These are phyloP conservation scores for Byssoonygena ceratinophila DNA, from an alignment of 2,329 filamentous ascomycete species.

Conservation along the genomic window DNA sequence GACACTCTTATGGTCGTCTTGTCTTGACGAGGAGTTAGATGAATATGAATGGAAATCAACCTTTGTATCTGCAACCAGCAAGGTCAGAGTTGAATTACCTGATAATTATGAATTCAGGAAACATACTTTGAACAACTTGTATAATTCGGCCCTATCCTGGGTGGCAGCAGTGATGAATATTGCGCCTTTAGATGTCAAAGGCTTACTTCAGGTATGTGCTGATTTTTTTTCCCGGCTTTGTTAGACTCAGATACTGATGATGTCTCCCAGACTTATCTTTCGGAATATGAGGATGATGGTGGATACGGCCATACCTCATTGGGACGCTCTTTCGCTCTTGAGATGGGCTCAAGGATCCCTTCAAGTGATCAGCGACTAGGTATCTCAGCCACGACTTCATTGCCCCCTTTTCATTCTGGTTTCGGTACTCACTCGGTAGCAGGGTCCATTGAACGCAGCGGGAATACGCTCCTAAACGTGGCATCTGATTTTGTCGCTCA, in stretches of 20 bases:
- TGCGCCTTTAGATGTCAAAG: slow-evolving; percentile 87
- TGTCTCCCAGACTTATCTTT: slow-evolving; percentile 67
- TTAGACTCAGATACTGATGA: background rate
- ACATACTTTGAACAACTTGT: slow-evolving; percentile 65
- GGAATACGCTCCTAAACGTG: slow-evolving; percentile 69
- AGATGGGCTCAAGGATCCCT: slow-evolving; percentile 82
- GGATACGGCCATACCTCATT: slow-evolving; percentile 85
- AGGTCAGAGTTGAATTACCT: slow-evolving; percentile 78
- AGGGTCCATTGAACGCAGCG: slow-evolving; percentile 62
- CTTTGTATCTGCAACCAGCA: slow-evolving; percentile 65
- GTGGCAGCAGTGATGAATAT: slow-evolving; percentile 68
- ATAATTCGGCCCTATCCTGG: slow-evolving; percentile 69
- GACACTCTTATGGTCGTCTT: slow-evolving; percentile 90
- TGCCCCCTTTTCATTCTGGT: background rate
- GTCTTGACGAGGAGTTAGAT: slow-evolving; percentile 86
- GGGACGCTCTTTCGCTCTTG: slow-evolving; percentile 84
- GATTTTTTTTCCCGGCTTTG: background rate
- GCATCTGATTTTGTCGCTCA: slow-evolving; percentile 94
- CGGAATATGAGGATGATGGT: slow-evolving; percentile 84
- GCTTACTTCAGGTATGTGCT: slow-evolving; percentile 55
- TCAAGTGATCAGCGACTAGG: slow-evolving; percentile 73
- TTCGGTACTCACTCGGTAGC: slow-evolving; percentile 6
- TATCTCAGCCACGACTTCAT: slow-evolving; percentile 14
- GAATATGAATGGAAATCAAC: slow-evolving; percentile 78
- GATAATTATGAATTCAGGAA: slow-evolving; percentile 80